Base-by-base conservation (phyloP, 768 basidiomycete species). In the Leccinum ochraceum region DNA sequence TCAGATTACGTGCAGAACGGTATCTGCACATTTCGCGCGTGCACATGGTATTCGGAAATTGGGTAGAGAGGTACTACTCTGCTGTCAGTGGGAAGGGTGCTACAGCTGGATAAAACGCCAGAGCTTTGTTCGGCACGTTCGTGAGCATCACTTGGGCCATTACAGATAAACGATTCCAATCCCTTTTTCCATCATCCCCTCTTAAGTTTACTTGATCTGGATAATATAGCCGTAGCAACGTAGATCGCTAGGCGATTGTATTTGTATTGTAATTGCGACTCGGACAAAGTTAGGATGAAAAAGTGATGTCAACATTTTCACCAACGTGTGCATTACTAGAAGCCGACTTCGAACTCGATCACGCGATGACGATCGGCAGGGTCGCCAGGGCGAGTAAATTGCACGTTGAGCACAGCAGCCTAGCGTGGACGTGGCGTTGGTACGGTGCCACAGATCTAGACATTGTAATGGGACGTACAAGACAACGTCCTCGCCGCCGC, bases 101-200 rank as follows among this genome's bases (percentile, higher is more conserved):
- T 5, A 24, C 4, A 61, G 24, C 26, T 11, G 0, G 3, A 22
- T 61, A 0, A 56, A 20, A 24, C 51, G 62, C 11, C 39, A 24
- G n/a, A 32, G 34, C 26, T 53, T 63, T 14, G 42, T 39, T 10
- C 50, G 62, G 16, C 59, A 63, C 17, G n/a, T 63, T 20, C 55
- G 62, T 11, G 59, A 63, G 44, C 16, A 4, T 30, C 62, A 63
- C 17, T 13, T 60, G 20, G 28, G 42, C 3, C 62, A 53, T 16
- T 9, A 1, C 7, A 49, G 60, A 54, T 48, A 3, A 11, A 48
- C 2, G 46, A 22, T 39, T 39, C 6, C 14, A 17, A 16, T 17
- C 14, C 37, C 37, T 16, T 39, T 16, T 17, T 1, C 16, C 37
- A 17, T 39, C 16, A 8, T 39, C 16, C 16, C 16, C 37, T 39